phyloP scores from a whole-genome alignment of 2,329 filamentous ascomycete species.

The Dissoconium aciculare region DNA sequence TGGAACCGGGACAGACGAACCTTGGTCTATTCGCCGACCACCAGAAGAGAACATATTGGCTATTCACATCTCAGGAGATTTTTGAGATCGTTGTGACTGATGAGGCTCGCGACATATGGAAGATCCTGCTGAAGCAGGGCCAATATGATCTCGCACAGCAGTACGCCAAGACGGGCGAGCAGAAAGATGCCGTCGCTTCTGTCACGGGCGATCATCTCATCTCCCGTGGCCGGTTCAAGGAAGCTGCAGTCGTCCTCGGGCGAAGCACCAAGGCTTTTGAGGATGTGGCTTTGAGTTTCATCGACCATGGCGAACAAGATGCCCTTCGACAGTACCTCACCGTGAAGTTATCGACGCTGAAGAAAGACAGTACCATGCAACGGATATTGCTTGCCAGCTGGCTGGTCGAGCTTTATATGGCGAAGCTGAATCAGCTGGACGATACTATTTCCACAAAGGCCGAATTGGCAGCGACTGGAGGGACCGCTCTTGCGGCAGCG shows the following conservation, averaged over 20 bases:
- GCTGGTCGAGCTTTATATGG: slow-evolving; percentile 94
- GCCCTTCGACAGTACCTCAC: slow-evolving; percentile 79
- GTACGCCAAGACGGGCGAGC: slow-evolving; percentile 63
- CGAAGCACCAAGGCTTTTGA: slow-evolving; percentile 96
- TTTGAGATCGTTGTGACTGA: slow-evolving; percentile 85
- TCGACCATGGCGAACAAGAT: slow-evolving; percentile 80
- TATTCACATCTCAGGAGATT: slow-evolving; percentile 81
- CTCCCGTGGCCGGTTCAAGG: slow-evolving; percentile 62
- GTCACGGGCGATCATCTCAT: slow-evolving; percentile 83
- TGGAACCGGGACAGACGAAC: slow-evolving; percentile 62
- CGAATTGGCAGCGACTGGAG: slow-evolving; percentile 49
- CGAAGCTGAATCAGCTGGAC: slow-evolving; percentile 84
- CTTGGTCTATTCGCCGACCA: slow-evolving; percentile 79
- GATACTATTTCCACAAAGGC: slow-evolving; percentile 85
- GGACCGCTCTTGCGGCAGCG: slow-evolving; percentile 33
- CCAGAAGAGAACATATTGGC: slow-evolving; percentile 94
- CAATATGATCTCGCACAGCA: slow-evolving; percentile 79
- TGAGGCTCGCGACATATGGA: slow-evolving; percentile 87
- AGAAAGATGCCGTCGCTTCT: slow-evolving; percentile 83
- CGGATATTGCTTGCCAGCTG: slow-evolving; percentile 88
- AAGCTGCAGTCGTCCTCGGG: slow-evolving; percentile 82
- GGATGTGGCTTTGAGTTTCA: slow-evolving; percentile 79
- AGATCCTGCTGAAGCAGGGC: slow-evolving; percentile 73
- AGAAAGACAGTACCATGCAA: slow-evolving; percentile 79
- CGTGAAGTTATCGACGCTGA: slow-evolving; percentile 67